Percentiles rank a stretch among this genome's conserved stretches.
phyloP scores from a whole-genome alignment of 768 basidiomycete genomes.

The Calvatia gigantea region DNA sequence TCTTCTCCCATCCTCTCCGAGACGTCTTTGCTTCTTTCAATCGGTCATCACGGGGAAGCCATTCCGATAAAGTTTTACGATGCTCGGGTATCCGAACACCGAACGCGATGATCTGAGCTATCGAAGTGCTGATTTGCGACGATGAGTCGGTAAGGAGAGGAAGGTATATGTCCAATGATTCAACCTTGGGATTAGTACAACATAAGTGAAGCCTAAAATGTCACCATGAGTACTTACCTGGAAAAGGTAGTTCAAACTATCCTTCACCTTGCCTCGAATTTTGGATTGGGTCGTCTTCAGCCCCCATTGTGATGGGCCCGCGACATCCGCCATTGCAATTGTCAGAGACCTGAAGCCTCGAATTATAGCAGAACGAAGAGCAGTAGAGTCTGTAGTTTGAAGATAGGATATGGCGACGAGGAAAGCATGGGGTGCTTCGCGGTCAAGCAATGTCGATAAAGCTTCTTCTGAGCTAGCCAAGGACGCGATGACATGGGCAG shows the following conservation, averaged over 20 bases:
- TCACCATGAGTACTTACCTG: constrained; percentile 34
- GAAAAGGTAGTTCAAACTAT: constrained; percentile 58
- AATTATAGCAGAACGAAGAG: constrained; percentile 54
- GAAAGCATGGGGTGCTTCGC: constrained; percentile 56
- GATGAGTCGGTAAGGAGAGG: constrained; percentile 53
- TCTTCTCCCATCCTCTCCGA: constrained; percentile 75
- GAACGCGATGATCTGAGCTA: constrained; percentile 57
- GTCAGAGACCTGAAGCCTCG: constrained; percentile 62
- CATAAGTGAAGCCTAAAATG: background rate
- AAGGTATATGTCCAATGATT: constrained; percentile 63
- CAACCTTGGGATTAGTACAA: constrained; percentile 31
- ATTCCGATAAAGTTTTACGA: constrained; percentile 50
- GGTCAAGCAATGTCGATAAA: constrained; percentile 51
- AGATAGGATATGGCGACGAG: constrained; percentile 58
- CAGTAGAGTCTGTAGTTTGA: constrained; percentile 29
- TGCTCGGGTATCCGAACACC: constrained; percentile 48
- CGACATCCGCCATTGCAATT: constrained; percentile 58
- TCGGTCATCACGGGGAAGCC: constrained; percentile 59
- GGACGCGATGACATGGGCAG: constrained; percentile 72
- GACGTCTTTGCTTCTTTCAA: constrained; percentile 39
- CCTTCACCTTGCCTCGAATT: constrained; percentile 47
- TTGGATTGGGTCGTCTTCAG: constrained; percentile 41
- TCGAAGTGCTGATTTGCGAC: constrained; percentile 38
- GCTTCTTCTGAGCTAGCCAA: constrained; percentile 66
- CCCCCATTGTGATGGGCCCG: constrained; percentile 70